Evolutionary conservation across 805 yeast genomes (phyloP).

Genomic region (Dipodascus albidus): DNA sequence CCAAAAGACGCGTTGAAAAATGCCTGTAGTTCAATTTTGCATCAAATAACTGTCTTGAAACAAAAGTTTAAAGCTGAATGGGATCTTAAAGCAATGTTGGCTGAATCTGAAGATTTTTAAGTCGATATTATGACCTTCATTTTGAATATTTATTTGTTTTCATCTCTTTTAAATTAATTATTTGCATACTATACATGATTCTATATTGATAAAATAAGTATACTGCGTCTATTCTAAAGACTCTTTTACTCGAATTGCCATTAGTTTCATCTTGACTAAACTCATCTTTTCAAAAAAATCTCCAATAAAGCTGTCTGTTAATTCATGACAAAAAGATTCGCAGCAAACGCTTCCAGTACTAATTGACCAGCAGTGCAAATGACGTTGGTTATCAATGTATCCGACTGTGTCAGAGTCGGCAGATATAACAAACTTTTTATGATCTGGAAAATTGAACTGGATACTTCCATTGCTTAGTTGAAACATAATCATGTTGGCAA

Average conservation of each 20-base stretch:
- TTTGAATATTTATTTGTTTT: neutral
- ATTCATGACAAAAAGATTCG: neutral
- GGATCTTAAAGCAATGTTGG: constrained; percentile 62
- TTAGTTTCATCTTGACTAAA: neutral
- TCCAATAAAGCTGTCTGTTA: neutral
- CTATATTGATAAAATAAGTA: neutral
- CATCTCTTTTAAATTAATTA: neutral
- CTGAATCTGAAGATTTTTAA: constrained; percentile 21
- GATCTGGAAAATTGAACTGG: constrained; percentile 94
- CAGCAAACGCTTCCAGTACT: constrained; percentile 7
- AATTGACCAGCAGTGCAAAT: constrained; percentile 14
- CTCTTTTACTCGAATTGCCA: neutral
- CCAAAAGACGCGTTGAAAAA: constrained; percentile 84
- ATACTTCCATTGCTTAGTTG: constrained; percentile 84
- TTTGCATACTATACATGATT: neutral
- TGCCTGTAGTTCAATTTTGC: constrained; percentile 77
- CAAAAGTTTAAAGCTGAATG: constrained; percentile 84
- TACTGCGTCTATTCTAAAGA: neutral
- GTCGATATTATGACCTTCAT: neutral
- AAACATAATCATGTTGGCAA: constrained; percentile 76
- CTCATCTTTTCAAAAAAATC: neutral
- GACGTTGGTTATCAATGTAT: constrained; percentile 40
- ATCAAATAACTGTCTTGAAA: constrained; percentile 62
- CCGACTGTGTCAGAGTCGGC: constrained; percentile 67
- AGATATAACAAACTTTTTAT: constrained; percentile 75